Evolutionary conservation across 805 yeast species (phyloP).

Genomic region (Saccharomycopsis fodiens): DNA sequence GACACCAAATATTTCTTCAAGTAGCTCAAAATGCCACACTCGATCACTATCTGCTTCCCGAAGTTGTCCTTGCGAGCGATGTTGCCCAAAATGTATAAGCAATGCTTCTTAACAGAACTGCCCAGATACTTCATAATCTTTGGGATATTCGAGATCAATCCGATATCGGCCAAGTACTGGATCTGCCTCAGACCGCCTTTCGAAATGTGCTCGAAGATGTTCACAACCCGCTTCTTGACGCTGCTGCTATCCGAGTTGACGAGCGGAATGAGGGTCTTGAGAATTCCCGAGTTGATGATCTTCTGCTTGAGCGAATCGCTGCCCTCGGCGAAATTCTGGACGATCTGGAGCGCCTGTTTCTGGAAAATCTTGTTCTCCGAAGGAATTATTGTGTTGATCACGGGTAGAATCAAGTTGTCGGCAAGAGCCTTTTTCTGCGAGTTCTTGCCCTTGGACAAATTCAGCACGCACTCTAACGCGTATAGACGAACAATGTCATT

Average conservation of each 20-base stretch:
- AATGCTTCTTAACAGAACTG: constrained; percentile 19
- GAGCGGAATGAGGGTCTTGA: constrained; percentile 13
- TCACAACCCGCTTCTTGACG: constrained; percentile 14
- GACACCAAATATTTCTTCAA: constrained; percentile 19
- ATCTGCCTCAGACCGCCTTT: constrained; percentile 8
- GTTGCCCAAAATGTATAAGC: constrained; percentile 18
- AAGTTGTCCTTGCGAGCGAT: constrained; percentile 10
- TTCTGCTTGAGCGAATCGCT: constrained; percentile 13
- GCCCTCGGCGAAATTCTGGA: constrained; percentile 20
- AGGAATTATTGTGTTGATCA: constrained; percentile 15
- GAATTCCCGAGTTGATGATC: constrained; percentile 16
- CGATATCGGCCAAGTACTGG: constrained; percentile 17
- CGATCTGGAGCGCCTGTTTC: constrained; percentile 19
- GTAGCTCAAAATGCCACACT: constrained; percentile 18
- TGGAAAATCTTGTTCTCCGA: constrained; percentile 16
- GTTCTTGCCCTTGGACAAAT: constrained; percentile 19
- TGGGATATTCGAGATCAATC: constrained; percentile 16
- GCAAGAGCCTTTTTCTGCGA: constrained; percentile 19
- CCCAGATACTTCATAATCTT: constrained; percentile 17
- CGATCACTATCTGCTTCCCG: constrained; percentile 18
- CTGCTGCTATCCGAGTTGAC: constrained; percentile 4
- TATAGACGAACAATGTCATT: constrained; percentile 15
- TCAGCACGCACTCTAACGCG: constrained; percentile 19
- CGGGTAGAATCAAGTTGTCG: constrained; percentile 18
- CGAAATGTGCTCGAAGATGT: constrained; percentile 17